Percentiles rank a stretch among this genome's conserved stretches.
Evolutionary conservation across 192 early-diverging fungal genomes (phyloP).

Genomic region (Podila verticillata): DNA sequence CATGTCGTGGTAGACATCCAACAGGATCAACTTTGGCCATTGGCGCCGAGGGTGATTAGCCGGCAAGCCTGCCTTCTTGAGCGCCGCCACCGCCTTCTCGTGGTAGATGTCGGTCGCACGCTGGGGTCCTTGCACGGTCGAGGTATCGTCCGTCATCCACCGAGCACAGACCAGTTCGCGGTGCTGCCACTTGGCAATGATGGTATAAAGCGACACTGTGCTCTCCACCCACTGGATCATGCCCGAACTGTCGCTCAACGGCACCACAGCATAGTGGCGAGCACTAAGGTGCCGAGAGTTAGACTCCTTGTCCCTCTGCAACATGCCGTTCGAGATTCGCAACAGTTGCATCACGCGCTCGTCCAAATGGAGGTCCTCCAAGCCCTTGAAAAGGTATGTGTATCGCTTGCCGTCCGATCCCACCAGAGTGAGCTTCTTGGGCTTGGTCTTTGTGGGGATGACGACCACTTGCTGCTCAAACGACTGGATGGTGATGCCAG

Average conservation of each 20-base stretch:
- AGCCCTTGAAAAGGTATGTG: constrained; percentile 90
- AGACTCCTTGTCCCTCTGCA: constrained; percentile 63
- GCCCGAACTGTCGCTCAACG: constrained; percentile 87
- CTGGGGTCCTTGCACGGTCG: constrained; percentile 41
- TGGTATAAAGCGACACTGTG: constrained; percentile 78
- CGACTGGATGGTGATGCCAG: constrained; percentile 54
- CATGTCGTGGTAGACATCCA: constrained; percentile 70
- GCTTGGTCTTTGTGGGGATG: constrained; percentile 91
- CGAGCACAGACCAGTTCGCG: constrained; percentile 62
- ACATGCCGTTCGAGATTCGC: constrained; percentile 66
- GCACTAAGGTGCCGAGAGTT: constrained; percentile 50
- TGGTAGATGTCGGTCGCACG: constrained; percentile 79
- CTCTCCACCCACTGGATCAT: constrained; percentile 97
- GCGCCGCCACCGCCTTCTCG: constrained; percentile 69
- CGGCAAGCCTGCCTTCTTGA: constrained; percentile 65
- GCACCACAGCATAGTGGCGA: constrained; percentile 76
- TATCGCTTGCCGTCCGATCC: constrained; percentile 65
- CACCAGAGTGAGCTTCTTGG: constrained; percentile 81
- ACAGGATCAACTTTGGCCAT: constrained; percentile 74
- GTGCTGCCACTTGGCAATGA: constrained; percentile 83
- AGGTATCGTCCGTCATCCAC: constrained; percentile 49
- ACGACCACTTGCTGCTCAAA: constrained; percentile 64
- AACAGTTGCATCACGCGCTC: constrained; percentile 91
- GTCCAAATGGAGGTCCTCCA: constrained; percentile 93
- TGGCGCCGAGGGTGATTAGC: constrained; percentile 64